Percentiles rank a stretch among this genome's conserved stretches.
These are phyloP conservation scores for Suaeda aralocaspica DNA, from an alignment of 148 eudicot species.

Conservation along the genomic window DNA sequence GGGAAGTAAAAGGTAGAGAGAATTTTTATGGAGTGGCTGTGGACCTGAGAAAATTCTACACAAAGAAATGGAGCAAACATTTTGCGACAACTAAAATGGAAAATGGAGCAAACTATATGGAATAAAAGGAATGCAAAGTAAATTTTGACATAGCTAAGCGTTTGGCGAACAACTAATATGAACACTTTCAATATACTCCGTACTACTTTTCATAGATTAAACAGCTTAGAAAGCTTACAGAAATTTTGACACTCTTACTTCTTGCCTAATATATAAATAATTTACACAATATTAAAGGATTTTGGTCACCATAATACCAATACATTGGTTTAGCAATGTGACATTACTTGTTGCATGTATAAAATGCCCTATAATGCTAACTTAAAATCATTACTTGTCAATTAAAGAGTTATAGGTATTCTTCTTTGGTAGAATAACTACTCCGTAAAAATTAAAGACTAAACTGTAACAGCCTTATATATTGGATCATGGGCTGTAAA, in stretches of 20 bases:
- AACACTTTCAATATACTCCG: neutral
- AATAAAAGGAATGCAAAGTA: too few species aligned
- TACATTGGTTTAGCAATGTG: neutral
- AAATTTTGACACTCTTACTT: neutral
- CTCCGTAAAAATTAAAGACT: too few species aligned
- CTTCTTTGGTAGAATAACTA: too few species aligned
- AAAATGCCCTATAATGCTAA: neutral
- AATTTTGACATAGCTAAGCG: neutral
- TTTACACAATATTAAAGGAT: neutral
- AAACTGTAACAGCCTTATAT: too few species aligned
- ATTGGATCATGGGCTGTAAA: neutral
- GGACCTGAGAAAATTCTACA: too few species aligned
- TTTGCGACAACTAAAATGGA: too few species aligned
- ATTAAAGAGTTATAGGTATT: too few species aligned
- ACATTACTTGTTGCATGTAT: neutral
- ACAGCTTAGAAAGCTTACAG: neutral
- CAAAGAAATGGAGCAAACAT: too few species aligned
- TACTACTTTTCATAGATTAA: neutral
- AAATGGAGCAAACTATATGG: too few species aligned
- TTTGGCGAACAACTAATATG: neutral
- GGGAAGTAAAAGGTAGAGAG: too few species aligned
- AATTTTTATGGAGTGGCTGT: too few species aligned
- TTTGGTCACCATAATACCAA: neutral
- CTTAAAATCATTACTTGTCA: too few species aligned
- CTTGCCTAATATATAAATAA: neutral